Conservation (phyloP, 257 asterid species). For the Gardenia jasminoides region DNA sequence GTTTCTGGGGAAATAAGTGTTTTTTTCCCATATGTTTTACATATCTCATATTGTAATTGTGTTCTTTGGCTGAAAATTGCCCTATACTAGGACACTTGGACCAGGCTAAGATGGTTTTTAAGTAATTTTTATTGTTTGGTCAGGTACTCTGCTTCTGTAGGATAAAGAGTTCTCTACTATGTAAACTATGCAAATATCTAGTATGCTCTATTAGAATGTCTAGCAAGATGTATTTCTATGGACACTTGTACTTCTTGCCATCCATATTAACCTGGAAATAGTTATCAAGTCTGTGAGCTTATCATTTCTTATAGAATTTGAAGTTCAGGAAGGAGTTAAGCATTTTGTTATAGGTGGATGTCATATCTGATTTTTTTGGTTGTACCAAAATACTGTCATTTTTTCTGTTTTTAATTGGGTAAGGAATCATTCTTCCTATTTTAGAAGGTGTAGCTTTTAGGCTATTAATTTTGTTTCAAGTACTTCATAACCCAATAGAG, state of each 20-base stretch:
- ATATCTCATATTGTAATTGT: neutral
- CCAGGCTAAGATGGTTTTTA: neutral
- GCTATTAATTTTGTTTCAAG: neutral
- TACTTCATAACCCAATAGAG: neutral
- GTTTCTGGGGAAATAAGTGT: neutral
- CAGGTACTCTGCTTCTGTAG: neutral
- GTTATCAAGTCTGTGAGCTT: conserved; percentile 7
- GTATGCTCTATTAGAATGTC: neutral
- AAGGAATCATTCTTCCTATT: neutral
- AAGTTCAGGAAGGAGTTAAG: neutral
- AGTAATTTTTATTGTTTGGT: neutral
- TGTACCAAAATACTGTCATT: neutral
- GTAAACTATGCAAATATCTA: neutral
- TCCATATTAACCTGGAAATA: neutral
- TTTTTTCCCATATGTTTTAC: neutral
- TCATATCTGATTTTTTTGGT: neutral
- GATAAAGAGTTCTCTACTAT: neutral
- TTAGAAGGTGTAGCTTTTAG: neutral
- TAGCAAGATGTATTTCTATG: neutral
- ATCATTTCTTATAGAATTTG: neutral
- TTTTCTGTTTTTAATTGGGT: no score
- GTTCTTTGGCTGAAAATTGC: neutral
- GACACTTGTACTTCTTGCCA: neutral
- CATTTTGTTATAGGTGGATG: neutral
- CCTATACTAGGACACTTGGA: neutral